These are phyloP conservation scores for Terana coerulea DNA, from an alignment of 768 basidiomycete species.

Conservation along the genomic window DNA sequence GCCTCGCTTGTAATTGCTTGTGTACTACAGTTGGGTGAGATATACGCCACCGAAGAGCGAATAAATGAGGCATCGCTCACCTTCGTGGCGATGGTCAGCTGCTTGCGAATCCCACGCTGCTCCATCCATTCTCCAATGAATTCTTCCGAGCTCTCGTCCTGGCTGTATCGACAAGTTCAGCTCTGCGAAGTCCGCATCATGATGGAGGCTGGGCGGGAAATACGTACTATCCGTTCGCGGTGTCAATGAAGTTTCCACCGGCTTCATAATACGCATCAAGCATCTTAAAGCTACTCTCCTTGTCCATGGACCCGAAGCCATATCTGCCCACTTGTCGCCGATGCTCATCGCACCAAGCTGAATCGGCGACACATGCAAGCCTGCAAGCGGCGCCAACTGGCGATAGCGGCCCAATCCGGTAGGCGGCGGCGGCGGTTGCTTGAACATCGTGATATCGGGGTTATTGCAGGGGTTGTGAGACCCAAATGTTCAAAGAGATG, in stretches of 20 bases:
- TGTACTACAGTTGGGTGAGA: slow-evolving; percentile 3
- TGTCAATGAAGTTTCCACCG: slow-evolving; percentile 19
- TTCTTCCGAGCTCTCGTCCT: slow-evolving; percentile 30
- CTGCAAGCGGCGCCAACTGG: slow-evolving; percentile 31
- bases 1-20: slow-evolving; percentile 15
- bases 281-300: slow-evolving; percentile 37
- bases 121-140: slow-evolving; percentile 40
- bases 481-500: too few species aligned
- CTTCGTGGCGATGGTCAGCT: slow-evolving; percentile 28
- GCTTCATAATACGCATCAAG: slow-evolving; percentile 30
- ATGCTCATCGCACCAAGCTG: slow-evolving; percentile 44
- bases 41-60: neutral
- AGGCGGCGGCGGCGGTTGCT: slow-evolving; percentile 8
- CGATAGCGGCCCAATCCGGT: slow-evolving; percentile 30
- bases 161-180: slow-evolving; percentile 13
- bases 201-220: neutral
- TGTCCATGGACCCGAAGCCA: slow-evolving; percentile 36
- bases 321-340: slow-evolving; percentile 35
- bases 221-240: slow-evolving; percentile 40
- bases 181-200: neutral
- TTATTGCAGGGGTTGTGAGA: too few species aligned
- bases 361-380: slow-evolving; percentile 44
- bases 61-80: neutral
- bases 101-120: slow-evolving; percentile 28
- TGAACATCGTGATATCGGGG: too few species aligned